Conservation (phyloP, 2,329 filamentous ascomycete genomes). For the Ceratocystis smalleyi region DNA sequence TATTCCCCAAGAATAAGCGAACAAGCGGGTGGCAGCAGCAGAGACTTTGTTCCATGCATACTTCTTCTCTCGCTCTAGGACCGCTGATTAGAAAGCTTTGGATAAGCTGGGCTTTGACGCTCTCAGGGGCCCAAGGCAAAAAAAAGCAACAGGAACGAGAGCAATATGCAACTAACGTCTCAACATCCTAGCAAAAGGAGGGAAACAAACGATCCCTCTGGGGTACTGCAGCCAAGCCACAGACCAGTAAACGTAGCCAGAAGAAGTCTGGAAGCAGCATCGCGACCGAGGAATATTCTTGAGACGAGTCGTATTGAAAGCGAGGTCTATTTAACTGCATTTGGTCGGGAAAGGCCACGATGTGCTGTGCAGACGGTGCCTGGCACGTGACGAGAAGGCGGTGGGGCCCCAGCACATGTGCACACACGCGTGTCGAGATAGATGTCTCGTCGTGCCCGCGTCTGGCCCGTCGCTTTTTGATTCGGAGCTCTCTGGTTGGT, state of each 20-base stretch:
- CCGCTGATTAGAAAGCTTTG: slow-evolving; percentile 3
- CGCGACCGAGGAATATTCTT: background rate
- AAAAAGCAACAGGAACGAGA: background rate
- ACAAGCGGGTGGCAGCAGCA: background rate
- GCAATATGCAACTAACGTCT: background rate
- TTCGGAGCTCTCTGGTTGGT: too few species aligned
- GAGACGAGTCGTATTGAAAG: background rate
- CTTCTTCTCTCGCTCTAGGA: background rate
- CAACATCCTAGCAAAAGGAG: background rate
- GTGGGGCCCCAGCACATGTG: background rate
- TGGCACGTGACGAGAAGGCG: background rate
- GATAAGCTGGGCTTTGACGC: slow-evolving; percentile 1
- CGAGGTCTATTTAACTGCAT: background rate
- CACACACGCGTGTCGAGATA: background rate
- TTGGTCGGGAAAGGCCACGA: background rate
- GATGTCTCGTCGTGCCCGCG: background rate
- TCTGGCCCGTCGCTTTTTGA: background rate
- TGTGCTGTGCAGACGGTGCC: background rate
- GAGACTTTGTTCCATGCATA: background rate
- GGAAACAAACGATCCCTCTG: background rate
- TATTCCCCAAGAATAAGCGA: background rate
- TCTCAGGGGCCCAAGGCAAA: background rate
- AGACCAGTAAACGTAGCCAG: background rate
- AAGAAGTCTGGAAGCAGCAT: background rate
- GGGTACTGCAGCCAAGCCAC: background rate